Evolutionary conservation across 805 yeast species (phyloP).

Genomic region (Hemisphaericaspora nanyangensis): DNA sequence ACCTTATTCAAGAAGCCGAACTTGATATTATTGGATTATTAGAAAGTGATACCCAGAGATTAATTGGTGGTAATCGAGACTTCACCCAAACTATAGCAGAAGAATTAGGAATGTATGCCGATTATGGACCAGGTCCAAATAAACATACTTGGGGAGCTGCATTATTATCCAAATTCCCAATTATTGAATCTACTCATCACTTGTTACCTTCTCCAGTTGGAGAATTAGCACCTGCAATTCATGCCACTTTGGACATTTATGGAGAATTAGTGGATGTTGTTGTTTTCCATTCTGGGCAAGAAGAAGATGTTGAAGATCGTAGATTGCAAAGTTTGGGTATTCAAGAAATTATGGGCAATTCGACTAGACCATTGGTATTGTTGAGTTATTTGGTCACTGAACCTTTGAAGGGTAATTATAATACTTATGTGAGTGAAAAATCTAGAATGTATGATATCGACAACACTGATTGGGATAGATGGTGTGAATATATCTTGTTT

Average conservation of each 20-base stretch:
- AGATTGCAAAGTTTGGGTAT: conserved; percentile 77
- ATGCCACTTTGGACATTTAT: conserved; percentile 89
- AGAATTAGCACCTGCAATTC: conserved; percentile 96
- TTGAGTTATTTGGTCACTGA: conserved; percentile 87
- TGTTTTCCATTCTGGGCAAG: conserved; percentile 98
- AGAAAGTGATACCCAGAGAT: conserved; percentile 91
- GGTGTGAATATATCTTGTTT: conserved; percentile 96
- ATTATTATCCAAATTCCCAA: conserved; percentile 89
- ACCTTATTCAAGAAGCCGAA: conserved; percentile 79
- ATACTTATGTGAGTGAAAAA: conserved; percentile 78
- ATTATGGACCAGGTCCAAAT: conserved; percentile 97
- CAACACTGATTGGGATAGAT: conserved; percentile 90
- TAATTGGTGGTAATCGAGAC: conserved; percentile 94
- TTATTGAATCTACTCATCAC: conserved; percentile 84
- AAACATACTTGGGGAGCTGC: conserved; percentile 99
- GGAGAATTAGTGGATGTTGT: conserved; percentile 86
- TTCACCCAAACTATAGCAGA: conserved; percentile 87
- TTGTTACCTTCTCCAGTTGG: conserved; percentile 96
- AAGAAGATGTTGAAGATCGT: conserved; percentile 94
- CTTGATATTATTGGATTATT: conserved; percentile 86
- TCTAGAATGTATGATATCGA: conserved; percentile 94
- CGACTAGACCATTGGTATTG: conserved; percentile 79
- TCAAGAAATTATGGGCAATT: conserved; percentile 73
- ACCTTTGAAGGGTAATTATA: conserved; percentile 86
- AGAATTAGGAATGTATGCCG: conserved; percentile 91